Base-by-base conservation (phyloP, 2,329 filamentous ascomycete genomes). In the Dactylonectria estremocensis region DNA sequence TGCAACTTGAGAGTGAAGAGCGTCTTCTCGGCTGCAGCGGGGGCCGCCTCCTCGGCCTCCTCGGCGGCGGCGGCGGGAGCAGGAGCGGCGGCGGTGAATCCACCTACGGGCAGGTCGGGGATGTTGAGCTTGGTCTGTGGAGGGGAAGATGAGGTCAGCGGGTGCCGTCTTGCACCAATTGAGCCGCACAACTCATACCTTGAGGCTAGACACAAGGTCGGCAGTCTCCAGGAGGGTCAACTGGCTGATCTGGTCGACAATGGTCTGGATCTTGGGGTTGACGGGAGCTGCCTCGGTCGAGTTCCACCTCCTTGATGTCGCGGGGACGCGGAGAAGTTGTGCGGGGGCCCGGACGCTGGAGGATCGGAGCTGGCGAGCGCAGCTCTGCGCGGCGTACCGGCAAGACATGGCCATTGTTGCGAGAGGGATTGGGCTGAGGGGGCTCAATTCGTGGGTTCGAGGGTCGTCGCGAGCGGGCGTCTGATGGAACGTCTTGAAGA, bases 171-270 rank as follows among this genome's bases (percentile, higher is more conserved):
- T 9, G 54, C n/a, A 49, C 55, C 67, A 68, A 75, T 72, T 70
- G 61, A 64, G 54, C 10, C 37, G n/a, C 43, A 9, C 5, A 10
- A 4, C 22, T 66, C 79, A 58, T 84, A 98, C 96, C 93, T 99
- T 99, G 80, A 99, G 87, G 83, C 91, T 94, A 61, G 95, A 91
- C 61, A 99, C 96, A 68, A 99, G 88, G 81, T 98, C 96, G 66
- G 97, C 95, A 45, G 96, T 99, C 89, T 99, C 97, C 77, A 99
- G 86, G 66, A 99, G 88, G 50, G 95, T 99, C 89, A 99, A 92
- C 89, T 96, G 92, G 85, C 95, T 97, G 83, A 99, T 99, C 85
- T 99, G 95, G 82, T 99, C 95, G 79, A 99, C 96, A 79, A 99
- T 99, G 67, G 89, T 90, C 76, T 91, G 84, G 78, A 99, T 97